These are phyloP conservation scores for Chaetoceros tenuissimus DNA, from an alignment of 108 stramenopile species.

Conservation along the genomic window DNA sequence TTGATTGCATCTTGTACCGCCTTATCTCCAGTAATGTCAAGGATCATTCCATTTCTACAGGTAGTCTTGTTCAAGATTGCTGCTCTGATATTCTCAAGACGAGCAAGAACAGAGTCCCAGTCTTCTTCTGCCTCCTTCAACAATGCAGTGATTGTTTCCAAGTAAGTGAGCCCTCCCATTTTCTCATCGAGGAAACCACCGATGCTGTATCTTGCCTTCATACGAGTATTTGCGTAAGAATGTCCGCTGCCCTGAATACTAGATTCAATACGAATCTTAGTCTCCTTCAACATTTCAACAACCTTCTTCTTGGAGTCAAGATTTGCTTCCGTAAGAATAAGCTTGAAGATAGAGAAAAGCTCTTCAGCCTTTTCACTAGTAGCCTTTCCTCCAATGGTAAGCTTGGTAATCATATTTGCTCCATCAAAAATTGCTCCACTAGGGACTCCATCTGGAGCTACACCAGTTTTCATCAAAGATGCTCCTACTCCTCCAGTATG, in stretches of 20 bases:
- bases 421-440: conserved; percentile 46
- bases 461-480: conserved; percentile 46
- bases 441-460: conserved; percentile 46
- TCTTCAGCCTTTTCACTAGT: conserved; percentile 84
- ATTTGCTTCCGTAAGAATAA: conserved; percentile 82
- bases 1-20: conserved; percentile 57
- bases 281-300: conserved; percentile 89
- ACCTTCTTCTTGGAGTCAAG: conserved; percentile 80
- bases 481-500: conserved; percentile 83
- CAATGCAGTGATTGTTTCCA: conserved; percentile 63
- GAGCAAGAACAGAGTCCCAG: conserved; percentile 78
- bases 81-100: conserved; percentile 79
- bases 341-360: conserved; percentile 75
- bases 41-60: conserved; percentile 75
- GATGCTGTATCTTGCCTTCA: conserved; percentile 72
- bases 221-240: conserved; percentile 64
- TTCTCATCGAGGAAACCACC: conserved; percentile 88
- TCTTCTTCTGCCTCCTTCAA: conserved; percentile 89
- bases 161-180: conserved; percentile 81
- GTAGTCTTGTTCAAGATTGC: conserved; percentile 58
- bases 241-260: conserved; percentile 78
- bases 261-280: conserved; percentile 63
- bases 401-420: conserved; percentile 65
- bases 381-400: conserved; percentile 69
- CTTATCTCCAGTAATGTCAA: conserved; percentile 89